These are phyloP conservation scores for Colletotrichum australisinense DNA, from an alignment of 2,329 filamentous ascomycete species.

Conservation along the genomic window DNA sequence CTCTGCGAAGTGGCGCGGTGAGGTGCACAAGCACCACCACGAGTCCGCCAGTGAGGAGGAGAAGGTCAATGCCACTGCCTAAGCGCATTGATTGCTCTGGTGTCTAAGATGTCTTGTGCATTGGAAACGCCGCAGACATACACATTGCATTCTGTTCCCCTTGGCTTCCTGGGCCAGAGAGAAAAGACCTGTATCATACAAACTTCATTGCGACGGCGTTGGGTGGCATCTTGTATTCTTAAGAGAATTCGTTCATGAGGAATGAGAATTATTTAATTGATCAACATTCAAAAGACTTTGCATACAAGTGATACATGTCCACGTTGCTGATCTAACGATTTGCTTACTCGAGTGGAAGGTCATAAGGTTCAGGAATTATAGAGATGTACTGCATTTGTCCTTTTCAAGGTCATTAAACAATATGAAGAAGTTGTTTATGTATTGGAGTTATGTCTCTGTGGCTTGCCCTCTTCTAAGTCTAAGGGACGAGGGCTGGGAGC, in stretches of 20 bases:
- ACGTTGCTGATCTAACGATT: too few relatives aligned
- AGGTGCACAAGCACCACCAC: slow-evolving; percentile 41
- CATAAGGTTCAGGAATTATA: too few relatives aligned
- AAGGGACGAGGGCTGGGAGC: too few relatives aligned
- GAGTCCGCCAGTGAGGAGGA: slow-evolving; percentile 31
- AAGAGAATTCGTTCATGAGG: slow-evolving; percentile 26
- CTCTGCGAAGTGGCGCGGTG: slow-evolving; percentile 50
- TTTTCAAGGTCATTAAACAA: too few relatives aligned
- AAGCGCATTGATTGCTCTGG: neutral
- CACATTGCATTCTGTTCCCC: neutral
- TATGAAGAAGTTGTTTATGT: too few relatives aligned
- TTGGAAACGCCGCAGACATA: neutral
- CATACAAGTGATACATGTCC: neutral
- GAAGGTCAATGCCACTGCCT: slow-evolving; percentile 17
- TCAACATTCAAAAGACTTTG: neutral
- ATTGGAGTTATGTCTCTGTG: too few relatives aligned
- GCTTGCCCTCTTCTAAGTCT: too few relatives aligned
- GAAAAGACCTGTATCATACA: slow-evolving; percentile 21
- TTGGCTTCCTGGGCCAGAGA: neutral
- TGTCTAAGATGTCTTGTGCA: neutral
- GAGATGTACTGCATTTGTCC: too few relatives aligned
- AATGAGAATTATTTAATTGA: slow-evolving; percentile 29
- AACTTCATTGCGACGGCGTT: slow-evolving; percentile 35
- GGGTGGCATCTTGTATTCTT: slow-evolving; percentile 15
- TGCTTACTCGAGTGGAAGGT: too few relatives aligned